Conservation (phyloP, 2,329 filamentous ascomycete species). For the Coleophoma cylindrospora region DNA sequence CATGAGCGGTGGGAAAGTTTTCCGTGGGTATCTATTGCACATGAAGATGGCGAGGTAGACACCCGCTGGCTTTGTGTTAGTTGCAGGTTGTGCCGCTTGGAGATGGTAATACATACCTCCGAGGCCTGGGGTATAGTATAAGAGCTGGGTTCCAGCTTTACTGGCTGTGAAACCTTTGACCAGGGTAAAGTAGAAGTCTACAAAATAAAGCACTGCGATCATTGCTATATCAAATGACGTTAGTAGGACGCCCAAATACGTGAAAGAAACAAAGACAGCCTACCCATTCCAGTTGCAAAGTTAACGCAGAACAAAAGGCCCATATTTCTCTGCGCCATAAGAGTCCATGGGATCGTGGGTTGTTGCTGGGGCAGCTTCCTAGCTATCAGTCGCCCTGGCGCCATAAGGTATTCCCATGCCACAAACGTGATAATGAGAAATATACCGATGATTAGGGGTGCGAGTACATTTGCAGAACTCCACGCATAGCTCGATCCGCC, state of each 20-base stretch:
- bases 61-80: slow-evolving; percentile 31
- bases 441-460: slow-evolving; percentile 29
- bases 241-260: not conserved
- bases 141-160: slow-evolving; percentile 47
- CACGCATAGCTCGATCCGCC: slow-evolving; percentile 34
- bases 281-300: slow-evolving; percentile 49
- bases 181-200: slow-evolving; percentile 61
- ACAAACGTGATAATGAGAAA: slow-evolving; percentile 31
- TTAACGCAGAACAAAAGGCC: slow-evolving; percentile 52
- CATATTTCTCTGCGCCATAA: slow-evolving; percentile 53
- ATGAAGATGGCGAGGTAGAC: slow-evolving; percentile 51
- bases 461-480: slow-evolving; percentile 28
- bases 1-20: slow-evolving; percentile 54
- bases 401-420: slow-evolving; percentile 36
- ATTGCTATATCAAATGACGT: not conserved
- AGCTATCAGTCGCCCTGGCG: slow-evolving; percentile 37
- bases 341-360: slow-evolving; percentile 58
- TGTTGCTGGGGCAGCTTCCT: slow-evolving; percentile 44
- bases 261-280: slow-evolving; percentile 23
- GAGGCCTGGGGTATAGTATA: slow-evolving; percentile 59
- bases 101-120: slow-evolving; percentile 23
- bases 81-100: not conserved
- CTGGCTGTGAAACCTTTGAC: slow-evolving; percentile 47
- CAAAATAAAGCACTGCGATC: slow-evolving; percentile 55
- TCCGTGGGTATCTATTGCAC: slow-evolving; percentile 54